Evolutionary conservation across 2,329 filamentous ascomycete genomes (phyloP).

Genomic region (Colletotrichum shisoi): DNA sequence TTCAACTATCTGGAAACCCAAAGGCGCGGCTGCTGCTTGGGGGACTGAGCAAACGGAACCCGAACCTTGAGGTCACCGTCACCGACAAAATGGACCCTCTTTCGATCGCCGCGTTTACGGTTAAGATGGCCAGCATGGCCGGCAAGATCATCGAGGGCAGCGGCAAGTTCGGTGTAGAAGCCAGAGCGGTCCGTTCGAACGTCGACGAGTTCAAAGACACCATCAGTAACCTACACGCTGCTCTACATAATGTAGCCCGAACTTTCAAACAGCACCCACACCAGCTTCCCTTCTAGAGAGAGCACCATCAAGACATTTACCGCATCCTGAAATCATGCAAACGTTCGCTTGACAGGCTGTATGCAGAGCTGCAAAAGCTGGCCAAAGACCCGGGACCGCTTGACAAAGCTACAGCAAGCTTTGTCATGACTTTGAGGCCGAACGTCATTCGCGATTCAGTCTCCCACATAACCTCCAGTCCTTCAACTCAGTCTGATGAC

Average conservation of each 20-base stretch:
- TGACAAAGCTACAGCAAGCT: constrained; percentile 39
- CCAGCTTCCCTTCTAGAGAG: constrained; percentile 42
- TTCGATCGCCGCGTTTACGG: constrained; percentile 39
- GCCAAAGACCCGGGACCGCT: constrained; percentile 37
- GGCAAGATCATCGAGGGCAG: constrained; percentile 40
- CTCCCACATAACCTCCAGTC: constrained; percentile 43
- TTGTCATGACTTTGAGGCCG: constrained; percentile 41
- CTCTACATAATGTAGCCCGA: constrained; percentile 39
- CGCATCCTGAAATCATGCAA: constrained; percentile 43
- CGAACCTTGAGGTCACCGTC: no score
- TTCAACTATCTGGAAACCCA: constrained; percentile 3
- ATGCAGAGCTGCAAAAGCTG: constrained; percentile 41
- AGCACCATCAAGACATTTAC: constrained; percentile 43
- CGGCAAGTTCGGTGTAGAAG: constrained; percentile 41
- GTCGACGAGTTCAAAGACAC: constrained; percentile 43
- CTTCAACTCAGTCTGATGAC: constrained; percentile 45
- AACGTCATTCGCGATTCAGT: constrained; percentile 41
- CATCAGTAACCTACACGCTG: constrained; percentile 39
- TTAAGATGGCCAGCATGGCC: constrained; percentile 40
- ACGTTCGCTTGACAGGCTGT: constrained; percentile 39
- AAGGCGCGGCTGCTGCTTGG: not conserved
- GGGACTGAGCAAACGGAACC: not conserved
- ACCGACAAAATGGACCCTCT: constrained; percentile 41
- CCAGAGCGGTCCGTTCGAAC: constrained; percentile 34
- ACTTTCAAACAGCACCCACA: constrained; percentile 38